phyloP scores from a whole-genome alignment of 106 monocot species.

The Dendrobium officinale region DNA sequence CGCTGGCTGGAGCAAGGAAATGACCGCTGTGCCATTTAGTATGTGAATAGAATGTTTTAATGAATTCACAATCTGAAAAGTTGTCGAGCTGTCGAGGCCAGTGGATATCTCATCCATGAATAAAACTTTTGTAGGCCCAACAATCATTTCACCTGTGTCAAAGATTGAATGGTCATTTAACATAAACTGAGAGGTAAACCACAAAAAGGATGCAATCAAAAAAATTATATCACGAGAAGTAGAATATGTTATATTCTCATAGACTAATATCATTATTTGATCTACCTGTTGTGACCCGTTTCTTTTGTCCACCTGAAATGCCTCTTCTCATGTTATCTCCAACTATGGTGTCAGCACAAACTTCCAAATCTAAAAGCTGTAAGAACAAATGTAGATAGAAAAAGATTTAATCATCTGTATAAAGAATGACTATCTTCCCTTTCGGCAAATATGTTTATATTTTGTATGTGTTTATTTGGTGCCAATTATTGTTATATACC shows the following conservation, averaged over 20 bases:
- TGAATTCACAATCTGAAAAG: conserved; percentile 32
- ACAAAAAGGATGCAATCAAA: neutral
- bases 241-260: neutral
- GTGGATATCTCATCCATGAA: conserved; percentile 44
- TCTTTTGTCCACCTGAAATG: conserved; percentile 30
- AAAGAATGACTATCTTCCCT: neutral
- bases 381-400: neutral
- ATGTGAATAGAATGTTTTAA: conserved; percentile 28
- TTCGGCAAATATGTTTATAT: neutral
- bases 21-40: conserved; percentile 21
- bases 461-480: neutral
- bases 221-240: neutral
- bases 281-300: conserved; percentile 23
- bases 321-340: conserved; percentile 27
- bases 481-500: conserved; percentile 6
- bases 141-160: conserved; percentile 26
- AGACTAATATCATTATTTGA: neutral
- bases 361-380: conserved; percentile 30
- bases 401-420: neutral
- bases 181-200: neutral
- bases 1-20: conserved; percentile 34
- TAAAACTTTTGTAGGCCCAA: conserved; percentile 25
- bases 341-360: conserved; percentile 30
- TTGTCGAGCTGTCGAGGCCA: conserved; percentile 36
- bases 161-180: neutral